These are phyloP conservation scores for Prunus dulcis DNA, from an alignment of 306 rosid species.

Conservation along the genomic window DNA sequence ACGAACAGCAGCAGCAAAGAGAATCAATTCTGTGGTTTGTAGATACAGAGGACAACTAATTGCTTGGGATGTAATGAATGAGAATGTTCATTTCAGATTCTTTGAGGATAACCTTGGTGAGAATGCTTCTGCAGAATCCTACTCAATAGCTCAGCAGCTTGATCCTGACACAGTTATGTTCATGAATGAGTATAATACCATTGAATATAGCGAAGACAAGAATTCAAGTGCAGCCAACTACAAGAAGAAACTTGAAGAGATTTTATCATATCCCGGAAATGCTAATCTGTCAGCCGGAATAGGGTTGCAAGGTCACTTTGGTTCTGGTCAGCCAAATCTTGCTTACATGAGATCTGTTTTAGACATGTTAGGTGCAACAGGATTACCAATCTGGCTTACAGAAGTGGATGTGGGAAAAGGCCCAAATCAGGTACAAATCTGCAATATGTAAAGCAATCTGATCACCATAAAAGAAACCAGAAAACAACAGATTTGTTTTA, in stretches of 20 bases:
- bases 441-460: conserved; percentile 26
- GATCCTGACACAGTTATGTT: conserved; percentile 55
- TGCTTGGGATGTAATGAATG: conserved; percentile 83
- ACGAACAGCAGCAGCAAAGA: conserved; percentile 34
- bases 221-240: conserved; percentile 35
- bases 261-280: conserved; percentile 44
- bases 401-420: conserved; percentile 41
- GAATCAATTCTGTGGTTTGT: conserved; percentile 60
- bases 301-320: conserved; percentile 65
- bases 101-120: conserved; percentile 51
- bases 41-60: conserved; percentile 61
- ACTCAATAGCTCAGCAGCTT: conserved; percentile 42
- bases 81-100: conserved; percentile 66
- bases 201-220: conserved; percentile 42
- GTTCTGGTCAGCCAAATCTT: conserved; percentile 44
- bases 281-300: conserved; percentile 39
- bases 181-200: conserved; percentile 68
- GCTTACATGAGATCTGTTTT: conserved; percentile 65
- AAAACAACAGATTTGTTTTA: not conserved
- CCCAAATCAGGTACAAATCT: conserved; percentile 45
- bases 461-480: not conserved
- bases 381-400: conserved; percentile 72
- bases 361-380: conserved; percentile 45
- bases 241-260: conserved; percentile 37
- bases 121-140: conserved; percentile 53